Evolutionary conservation across 306 rosid species (phyloP).

Genomic region (Lotus japonicus): DNA sequence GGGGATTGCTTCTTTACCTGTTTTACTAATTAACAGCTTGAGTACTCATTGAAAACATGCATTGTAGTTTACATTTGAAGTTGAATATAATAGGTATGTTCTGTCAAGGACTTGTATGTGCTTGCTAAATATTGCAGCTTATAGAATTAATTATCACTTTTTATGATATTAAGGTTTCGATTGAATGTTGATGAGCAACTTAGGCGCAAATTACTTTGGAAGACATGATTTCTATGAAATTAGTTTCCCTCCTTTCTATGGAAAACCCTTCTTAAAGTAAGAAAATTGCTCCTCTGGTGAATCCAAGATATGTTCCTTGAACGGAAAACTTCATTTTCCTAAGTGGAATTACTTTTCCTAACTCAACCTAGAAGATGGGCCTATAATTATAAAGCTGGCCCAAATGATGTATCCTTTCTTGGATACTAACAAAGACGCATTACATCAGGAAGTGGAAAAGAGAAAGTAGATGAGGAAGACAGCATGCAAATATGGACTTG

Average conservation of each 20-base stretch:
- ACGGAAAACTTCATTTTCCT: no score
- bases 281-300: neutral
- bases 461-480: no score
- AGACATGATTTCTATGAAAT: neutral
- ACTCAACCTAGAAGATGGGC: no score
- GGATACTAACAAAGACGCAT: no score
- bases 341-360: no score
- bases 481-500: no score
- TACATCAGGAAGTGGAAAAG: no score
- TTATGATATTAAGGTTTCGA: neutral
- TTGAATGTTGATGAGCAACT: neutral
- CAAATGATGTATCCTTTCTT: no score
- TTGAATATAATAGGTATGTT: conserved; percentile 5
- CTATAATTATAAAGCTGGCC: no score
- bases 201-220: neutral
- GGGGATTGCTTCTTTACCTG: neutral
- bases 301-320: no score
- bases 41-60: neutral
- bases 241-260: neutral
- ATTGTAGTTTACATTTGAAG: neutral
- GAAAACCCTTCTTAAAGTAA: neutral
- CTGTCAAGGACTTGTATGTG: neutral
- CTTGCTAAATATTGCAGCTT: neutral
- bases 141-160: neutral
- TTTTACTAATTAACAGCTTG: neutral